Conservation (phyloP, 768 basidiomycete genomes). For the Zangia roseola region DNA sequence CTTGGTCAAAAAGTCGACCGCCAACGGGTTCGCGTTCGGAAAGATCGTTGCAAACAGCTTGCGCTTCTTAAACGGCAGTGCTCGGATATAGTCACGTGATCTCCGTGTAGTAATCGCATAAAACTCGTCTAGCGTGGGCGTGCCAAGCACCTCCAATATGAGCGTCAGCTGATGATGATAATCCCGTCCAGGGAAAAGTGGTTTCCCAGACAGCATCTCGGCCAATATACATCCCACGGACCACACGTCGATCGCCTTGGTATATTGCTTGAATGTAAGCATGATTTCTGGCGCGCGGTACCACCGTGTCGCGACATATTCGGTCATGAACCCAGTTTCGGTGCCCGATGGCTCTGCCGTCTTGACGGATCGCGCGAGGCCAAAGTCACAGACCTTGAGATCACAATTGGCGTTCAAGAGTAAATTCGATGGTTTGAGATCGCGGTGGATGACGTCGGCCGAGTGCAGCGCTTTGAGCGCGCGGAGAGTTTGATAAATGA, state of each 20-base stretch:
- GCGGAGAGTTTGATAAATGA: conserved; percentile 91
- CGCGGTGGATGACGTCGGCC: conserved; percentile 93
- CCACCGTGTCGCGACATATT: conserved; percentile 98
- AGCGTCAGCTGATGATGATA: conserved; percentile 96
- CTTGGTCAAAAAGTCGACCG: conserved; percentile 75
- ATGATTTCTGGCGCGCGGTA: conserved; percentile 99
- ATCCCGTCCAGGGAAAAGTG: conserved; percentile 94
- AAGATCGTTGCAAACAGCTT: conserved; percentile 81
- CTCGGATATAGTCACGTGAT: conserved; percentile 93
- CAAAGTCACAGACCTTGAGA: conserved; percentile 94
- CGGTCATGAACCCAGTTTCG: conserved; percentile 89
- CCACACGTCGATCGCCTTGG: conserved; percentile 92
- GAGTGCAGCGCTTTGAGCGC: conserved; percentile 96
- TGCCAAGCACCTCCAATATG: conserved; percentile 95
- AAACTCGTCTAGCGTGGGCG: conserved; percentile 96
- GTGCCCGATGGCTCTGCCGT: conserved; percentile 84
- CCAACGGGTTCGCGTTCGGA: conserved; percentile 85
- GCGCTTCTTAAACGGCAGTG: conserved; percentile 89
- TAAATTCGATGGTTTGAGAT: conserved; percentile 96
- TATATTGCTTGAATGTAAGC: conserved; percentile 99
- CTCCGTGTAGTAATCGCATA: conserved; percentile 92
- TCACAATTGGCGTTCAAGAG: conserved; percentile 98
- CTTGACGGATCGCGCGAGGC: conserved; percentile 85
- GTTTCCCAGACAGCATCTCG: conserved; percentile 97
- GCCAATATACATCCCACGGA: conserved; percentile 87